Evolutionary conservation across 1,284 basidiomycete species (phyloP), one percentile per base, ranked within the genome.

Genomic region (Peniophora sp.): DNA sequence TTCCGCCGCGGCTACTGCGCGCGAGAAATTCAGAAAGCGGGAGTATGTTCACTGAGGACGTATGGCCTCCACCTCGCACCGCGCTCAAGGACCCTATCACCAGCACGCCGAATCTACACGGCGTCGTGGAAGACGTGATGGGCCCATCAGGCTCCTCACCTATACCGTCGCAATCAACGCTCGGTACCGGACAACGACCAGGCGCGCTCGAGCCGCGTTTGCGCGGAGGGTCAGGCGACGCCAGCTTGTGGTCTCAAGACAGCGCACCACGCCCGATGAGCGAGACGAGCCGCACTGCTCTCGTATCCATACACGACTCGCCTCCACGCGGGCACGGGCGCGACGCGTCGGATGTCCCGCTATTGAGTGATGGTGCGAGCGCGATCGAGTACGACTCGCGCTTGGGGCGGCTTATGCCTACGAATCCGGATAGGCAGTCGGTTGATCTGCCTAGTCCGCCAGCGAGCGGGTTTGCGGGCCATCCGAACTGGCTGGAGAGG

Each of bases 91-190:
- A 79, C 56, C 74, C 75, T 1, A 62, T 76, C 50, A 55, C 70
- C 20, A 56, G 60, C 0, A 55, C 66, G 3, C 64, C 69, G 37
- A 68, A 77, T 48, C 62, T 79, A 2, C 50, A 59, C 8, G 60
- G 62, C 5, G 78, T 80, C 53, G 69, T 80, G 11, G 72, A 77
- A 49, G 69, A 76, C 48, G 70, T 79, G 3, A 79, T 80, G 78
- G 78, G 78, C 3, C 67, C 69, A 2, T 55, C 55, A 45, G 32
- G 51, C 15, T 9, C 52, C 10, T 32, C 47, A 23, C 27, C 22
- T 8, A 15, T 23, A 12, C 18, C 22, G 15, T 41, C 18, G 6
- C 37, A n/a, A 20, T 23, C 10, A 22, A 15, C 47, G 41, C 18
- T 32, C 12, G 37, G 37, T 8, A 15, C 8, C n/a, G 37, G 37